Percentiles rank a stretch among this genome's conserved stretches.
Conservation (phyloP, 2,329 filamentous ascomycete species). For the Botryotinia narcissicola region DNA sequence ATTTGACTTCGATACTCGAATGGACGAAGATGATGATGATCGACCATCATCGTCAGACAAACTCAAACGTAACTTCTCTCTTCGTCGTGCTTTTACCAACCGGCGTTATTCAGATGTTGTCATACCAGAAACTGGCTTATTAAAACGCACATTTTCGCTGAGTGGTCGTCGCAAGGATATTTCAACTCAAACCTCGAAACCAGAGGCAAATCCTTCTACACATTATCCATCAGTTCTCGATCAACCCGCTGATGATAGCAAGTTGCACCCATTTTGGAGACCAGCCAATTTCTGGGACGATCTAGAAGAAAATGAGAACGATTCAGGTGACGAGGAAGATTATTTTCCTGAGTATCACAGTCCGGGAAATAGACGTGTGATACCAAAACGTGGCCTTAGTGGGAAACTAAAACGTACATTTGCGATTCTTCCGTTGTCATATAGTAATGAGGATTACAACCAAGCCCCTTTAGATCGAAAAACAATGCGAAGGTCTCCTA, state of each 20-base stretch:
- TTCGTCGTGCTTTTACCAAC: constrained; percentile 53
- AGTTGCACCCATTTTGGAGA: constrained; percentile 60
- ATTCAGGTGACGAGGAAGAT: constrained; percentile 28
- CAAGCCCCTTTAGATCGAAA: constrained; percentile 48
- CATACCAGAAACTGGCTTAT: constrained; percentile 49
- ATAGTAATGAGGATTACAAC: constrained; percentile 44
- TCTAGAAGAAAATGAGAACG: constrained; percentile 42
- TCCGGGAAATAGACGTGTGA: constrained; percentile 42
- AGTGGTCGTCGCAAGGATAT: constrained; percentile 30
- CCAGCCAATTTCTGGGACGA: constrained; percentile 49
- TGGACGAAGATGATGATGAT: constrained; percentile 39
- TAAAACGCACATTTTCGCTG: constrained; percentile 45
- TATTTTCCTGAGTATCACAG: constrained; percentile 47
- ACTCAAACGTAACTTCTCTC: constrained; percentile 48
- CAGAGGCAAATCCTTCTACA: constrained; percentile 31
- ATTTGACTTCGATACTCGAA: constrained; percentile 42
- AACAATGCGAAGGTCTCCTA: constrained; percentile 57
- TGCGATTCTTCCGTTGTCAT: constrained; percentile 53
- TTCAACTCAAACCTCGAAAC: constrained; percentile 32
- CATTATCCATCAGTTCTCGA: constrained; percentile 47
- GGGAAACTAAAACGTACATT: constrained; percentile 51
- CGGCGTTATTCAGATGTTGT: constrained; percentile 51
- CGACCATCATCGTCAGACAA: constrained; percentile 39
- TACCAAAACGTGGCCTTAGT: constrained; percentile 50
- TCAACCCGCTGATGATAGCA: constrained; percentile 51